These are phyloP conservation scores for Pseudogymnoascus sp. DNA, from an alignment of 2,329 filamentous ascomycete species.

Conservation along the genomic window DNA sequence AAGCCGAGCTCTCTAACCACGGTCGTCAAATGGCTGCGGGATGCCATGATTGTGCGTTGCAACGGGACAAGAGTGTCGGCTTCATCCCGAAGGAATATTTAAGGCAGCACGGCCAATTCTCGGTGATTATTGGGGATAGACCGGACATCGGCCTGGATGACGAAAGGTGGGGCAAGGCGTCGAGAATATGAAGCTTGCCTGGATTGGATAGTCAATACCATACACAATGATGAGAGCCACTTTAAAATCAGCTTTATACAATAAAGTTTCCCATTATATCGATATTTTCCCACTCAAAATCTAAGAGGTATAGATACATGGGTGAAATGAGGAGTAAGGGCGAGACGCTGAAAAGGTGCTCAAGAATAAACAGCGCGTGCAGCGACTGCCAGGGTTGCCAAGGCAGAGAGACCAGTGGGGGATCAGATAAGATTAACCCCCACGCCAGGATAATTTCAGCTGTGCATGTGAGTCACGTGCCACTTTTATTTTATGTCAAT, in stretches of 20 bases:
- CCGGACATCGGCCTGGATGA: not conserved
- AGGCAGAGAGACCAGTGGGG: not conserved
- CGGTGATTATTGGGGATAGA: not conserved
- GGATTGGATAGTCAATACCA: not conserved
- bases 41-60: not conserved
- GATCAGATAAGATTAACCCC: not conserved
- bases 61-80: not conserved
- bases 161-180: not conserved
- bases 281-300: not conserved
- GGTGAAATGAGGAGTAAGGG: not conserved
- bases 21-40: not conserved
- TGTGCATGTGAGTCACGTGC: not conserved
- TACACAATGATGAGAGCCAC: no score
- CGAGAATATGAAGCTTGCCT: not conserved
- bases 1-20: conserved; percentile 37
- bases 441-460: no score
- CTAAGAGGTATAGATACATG: not conserved
- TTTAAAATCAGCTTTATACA: no score
- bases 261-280: not conserved
- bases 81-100: not conserved
- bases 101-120: not conserved
- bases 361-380: not conserved
- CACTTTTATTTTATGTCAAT: not conserved
- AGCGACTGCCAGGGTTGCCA: not conserved
- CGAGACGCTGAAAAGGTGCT: not conserved